Evolutionary conservation across 1,284 basidiomycete genomes (phyloP).

Genomic region (Ganoderma lucidum): DNA sequence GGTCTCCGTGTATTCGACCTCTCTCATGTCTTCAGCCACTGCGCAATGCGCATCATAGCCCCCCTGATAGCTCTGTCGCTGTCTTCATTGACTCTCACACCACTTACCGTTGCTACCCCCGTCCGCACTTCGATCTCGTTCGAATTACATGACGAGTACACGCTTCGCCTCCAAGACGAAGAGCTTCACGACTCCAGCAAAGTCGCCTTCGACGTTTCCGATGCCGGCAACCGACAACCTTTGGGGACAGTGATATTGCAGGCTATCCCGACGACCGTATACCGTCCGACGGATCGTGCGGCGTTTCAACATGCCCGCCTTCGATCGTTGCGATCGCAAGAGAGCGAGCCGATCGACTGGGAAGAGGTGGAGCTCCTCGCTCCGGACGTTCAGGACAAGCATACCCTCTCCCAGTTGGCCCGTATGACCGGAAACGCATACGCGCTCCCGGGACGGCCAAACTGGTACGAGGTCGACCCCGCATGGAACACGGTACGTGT

Average conservation of each 20-base stretch:
- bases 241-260: conserved; percentile 45
- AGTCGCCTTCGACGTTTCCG: conserved; percentile 21
- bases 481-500: conserved; percentile 77
- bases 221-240: conserved; percentile 6
- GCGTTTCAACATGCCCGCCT: conserved; percentile 60
- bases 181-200: conserved; percentile 18
- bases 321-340: conserved; percentile 54
- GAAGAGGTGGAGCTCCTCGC: conserved; percentile 58
- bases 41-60: conserved; percentile 27
- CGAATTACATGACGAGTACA: conserved; percentile 25
- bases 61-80: conserved; percentile 10
- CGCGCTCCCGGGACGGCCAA: conserved; percentile 66
- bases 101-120: neutral
- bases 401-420: conserved; percentile 86
- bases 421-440: conserved; percentile 96
- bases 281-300: conserved; percentile 62
- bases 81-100: neutral
- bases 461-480: conserved; percentile 86
- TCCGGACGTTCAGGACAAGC: conserved; percentile 81
- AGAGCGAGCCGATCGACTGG: conserved; percentile 68
- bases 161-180: conserved; percentile 8
- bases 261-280: conserved; percentile 64
- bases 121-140: conserved; percentile 23
- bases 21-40: conserved; percentile 25
- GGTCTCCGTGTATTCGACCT: neutral